Percentiles rank a stretch among this genome's conserved stretches.
Evolutionary conservation across 257 asterid genomes (phyloP).

Genomic region (Dorcoceras hygrometricum): DNA sequence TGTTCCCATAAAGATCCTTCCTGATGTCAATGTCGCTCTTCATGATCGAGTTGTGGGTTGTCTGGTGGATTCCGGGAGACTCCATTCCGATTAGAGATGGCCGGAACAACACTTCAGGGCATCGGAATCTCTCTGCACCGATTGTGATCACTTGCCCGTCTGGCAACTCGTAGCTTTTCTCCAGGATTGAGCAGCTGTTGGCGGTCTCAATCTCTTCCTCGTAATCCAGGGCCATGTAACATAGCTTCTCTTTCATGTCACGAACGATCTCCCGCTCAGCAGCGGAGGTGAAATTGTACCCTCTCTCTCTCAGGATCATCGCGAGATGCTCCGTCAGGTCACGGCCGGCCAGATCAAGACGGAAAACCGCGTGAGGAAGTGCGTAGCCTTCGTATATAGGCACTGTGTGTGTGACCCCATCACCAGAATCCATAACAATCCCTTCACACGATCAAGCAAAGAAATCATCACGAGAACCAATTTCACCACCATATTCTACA

Average conservation of each 20-base stretch:
- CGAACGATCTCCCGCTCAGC: slow-evolving; percentile 45
- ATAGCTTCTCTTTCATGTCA: slow-evolving; percentile 37
- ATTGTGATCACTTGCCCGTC: slow-evolving; percentile 40
- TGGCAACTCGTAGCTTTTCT: slow-evolving; percentile 41
- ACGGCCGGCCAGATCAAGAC: slow-evolving; percentile 39
- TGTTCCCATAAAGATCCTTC: slow-evolving; percentile 34
- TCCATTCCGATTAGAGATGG: slow-evolving; percentile 39
- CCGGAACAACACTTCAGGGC: slow-evolving; percentile 41
- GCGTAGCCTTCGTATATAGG: slow-evolving; percentile 44
- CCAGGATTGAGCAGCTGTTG: slow-evolving; percentile 32
- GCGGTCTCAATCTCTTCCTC: slow-evolving; percentile 39
- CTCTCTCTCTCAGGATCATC: slow-evolving; percentile 35
- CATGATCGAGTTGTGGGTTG: slow-evolving; percentile 32
- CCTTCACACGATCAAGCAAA: too few relatives aligned
- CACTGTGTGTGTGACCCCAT: too few relatives aligned
- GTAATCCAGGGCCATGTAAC: slow-evolving; percentile 37
- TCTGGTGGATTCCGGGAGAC: slow-evolving; percentile 31
- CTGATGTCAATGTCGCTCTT: slow-evolving; percentile 40
- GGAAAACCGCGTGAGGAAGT: slow-evolving; percentile 38
- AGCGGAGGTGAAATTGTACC: slow-evolving; percentile 36
- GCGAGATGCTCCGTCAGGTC: slow-evolving; percentile 31
- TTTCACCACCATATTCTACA: too few relatives aligned
- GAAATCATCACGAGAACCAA: too few relatives aligned
- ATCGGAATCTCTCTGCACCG: slow-evolving; percentile 43
- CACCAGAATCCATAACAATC: too few relatives aligned